Evolutionary conservation across 345 rosid genomes (phyloP).

Genomic region (Lenwebbia sp.): DNA sequence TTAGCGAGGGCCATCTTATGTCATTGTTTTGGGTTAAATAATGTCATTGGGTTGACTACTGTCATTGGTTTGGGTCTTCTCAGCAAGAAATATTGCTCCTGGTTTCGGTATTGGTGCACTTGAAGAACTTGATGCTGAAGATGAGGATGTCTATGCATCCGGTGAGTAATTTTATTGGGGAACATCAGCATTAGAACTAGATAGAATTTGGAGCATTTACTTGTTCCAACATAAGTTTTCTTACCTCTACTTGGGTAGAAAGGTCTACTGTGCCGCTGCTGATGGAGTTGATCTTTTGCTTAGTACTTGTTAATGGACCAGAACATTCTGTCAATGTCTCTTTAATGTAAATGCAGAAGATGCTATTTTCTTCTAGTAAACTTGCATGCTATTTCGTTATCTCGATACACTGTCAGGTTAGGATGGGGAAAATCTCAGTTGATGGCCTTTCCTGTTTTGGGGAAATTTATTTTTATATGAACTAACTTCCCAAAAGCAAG

Average conservation of each 20-base stretch:
- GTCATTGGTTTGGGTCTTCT: conserved; percentile 11
- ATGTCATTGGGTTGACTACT: conserved; percentile 22
- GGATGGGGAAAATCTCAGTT: not conserved
- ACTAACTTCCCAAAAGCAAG: not conserved
- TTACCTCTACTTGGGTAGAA: not conserved
- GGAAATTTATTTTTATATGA: not conserved
- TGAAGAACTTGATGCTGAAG: conserved; percentile 93
- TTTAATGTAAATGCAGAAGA: not conserved
- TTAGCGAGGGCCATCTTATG: not conserved
- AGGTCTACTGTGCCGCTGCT: not conserved
- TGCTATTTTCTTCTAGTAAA: not conserved
- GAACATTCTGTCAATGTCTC: not conserved
- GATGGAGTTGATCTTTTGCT: not conserved
- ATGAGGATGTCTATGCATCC: conserved; percentile 78
- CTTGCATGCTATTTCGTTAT: not conserved
- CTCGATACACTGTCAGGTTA: not conserved
- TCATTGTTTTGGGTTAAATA: not conserved
- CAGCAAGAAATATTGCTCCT: conserved; percentile 88
- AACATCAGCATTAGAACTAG: not conserved
- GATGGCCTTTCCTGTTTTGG: not conserved
- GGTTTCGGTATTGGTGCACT: conserved; percentile 99
- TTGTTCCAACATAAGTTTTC: not conserved
- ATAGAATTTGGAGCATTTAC: not conserved
- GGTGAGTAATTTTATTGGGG: conserved; percentile 26
- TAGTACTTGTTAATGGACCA: not conserved